Evolutionary conservation across 306 rosid genomes (phyloP), one percentile per base, ranked within the genome.

Genomic region (Begonia masoniana): DNA sequence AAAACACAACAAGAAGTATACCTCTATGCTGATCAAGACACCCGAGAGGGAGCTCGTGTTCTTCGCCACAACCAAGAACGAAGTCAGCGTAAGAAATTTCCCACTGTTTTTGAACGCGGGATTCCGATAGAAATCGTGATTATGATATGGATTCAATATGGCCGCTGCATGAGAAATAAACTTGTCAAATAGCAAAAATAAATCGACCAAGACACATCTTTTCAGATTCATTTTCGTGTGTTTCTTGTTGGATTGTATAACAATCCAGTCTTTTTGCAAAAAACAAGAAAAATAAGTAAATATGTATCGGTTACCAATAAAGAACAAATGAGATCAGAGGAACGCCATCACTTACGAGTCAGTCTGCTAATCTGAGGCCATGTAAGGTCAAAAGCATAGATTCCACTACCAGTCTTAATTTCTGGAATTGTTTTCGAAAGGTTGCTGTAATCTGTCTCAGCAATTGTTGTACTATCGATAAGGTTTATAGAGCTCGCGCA

Each of bases 401-500:
- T 75, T 72, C 94, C 97, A 52, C 46, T 69, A 58, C 77, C 63
- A 49, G 70, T 13, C 68, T 74, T 62, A 15, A 91, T 69, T 63
- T 62, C 66, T 0, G 82, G 92, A 60, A 85, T 70, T 36, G 6
- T 51, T 46, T 50, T 62, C 15, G 73, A 53, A 52, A 26, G 64
- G 51, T 0, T 63, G 58, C 56, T 69, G 67, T 71, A 91, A 3
- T 1, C 0, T 54, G 96, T 62, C 66, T 77, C 80, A 75, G 67
- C 69, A 13, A 64, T 81, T 6, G 56, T 54, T 39, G 96, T 91
- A 75, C 79, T 78, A 52, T 83, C 82, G 4, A 83, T 63, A 54
- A 91, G 96, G 76, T 91, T 81, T 36, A 81, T 71, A 60, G 81
- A 65, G 77, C 75, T 83, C 43, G 58, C 63, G 73, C 96, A 92